Evolutionary conservation across 2,329 filamentous ascomycete genomes (phyloP), one percentile per base, ranked within the genome.

Genomic region (Cercospora janseana): DNA sequence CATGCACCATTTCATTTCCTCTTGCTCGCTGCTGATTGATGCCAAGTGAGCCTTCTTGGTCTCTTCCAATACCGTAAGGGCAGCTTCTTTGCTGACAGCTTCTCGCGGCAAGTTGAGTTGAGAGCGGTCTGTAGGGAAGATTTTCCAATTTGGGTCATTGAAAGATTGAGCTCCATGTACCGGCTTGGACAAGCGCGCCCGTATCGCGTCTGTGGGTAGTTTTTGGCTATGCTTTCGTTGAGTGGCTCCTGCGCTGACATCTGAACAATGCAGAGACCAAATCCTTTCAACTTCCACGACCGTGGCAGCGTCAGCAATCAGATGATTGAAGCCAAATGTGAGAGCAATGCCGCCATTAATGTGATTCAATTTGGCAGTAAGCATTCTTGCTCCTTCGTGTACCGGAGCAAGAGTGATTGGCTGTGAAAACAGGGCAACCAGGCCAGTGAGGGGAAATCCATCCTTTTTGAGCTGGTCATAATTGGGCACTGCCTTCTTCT

Each of bases 311-410:
- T 59, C 56, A 20, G 46, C 44, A 9, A 59, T 21, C 7, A 57
- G 32, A 42, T 59, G 56, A 35, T 57, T 59, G 32, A 57, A 46
- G 15, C 51, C 51, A 29, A 59, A 53, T 7, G 46, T 37, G 38
- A 59, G 15, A 8, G 44, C 54, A 16, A 55, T 37, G 10, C 54
- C 56, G 13, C 54, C 54, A 7, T 52, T 26, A 5, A 57, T 43
- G 10, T 49, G 15, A 26, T 51, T 59, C 15, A 59, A 38, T 41
- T 59, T 50, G 9, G 50, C 51, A 9, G 29, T 44, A 24, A 59
- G 31, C 31, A 55, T 51, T 8, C 51, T 43, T 7, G 51, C 31
- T 9, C 54, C 54, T 21, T 57, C 54, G 24, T 27, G 48, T 13
- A 55, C 34, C 4, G 52, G 42, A 13, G 43, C 16, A 6, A 53